phyloP scores from a whole-genome alignment of 2,329 filamentous ascomycete species.

The Colletotrichum nymphaeae region DNA sequence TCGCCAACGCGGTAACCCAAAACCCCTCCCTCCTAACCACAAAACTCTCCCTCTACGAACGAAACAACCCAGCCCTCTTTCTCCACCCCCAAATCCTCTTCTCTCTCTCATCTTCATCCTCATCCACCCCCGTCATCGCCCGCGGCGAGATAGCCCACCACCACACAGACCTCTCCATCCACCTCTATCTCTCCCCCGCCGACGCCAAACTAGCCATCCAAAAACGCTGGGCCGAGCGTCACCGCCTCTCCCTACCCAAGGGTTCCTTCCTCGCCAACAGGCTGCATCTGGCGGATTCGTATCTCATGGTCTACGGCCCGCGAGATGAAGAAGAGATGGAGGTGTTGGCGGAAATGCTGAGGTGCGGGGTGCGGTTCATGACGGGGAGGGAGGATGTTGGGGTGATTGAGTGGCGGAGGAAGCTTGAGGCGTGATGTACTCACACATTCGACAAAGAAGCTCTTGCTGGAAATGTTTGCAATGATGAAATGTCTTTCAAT shows the following conservation, averaged over 20 bases:
- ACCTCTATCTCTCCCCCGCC: slow-evolving; percentile 49
- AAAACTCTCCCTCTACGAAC: slow-evolving; percentile 46
- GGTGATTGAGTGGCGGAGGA: slow-evolving; percentile 19
- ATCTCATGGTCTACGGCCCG: slow-evolving; percentile 54
- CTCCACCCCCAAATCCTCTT: slow-evolving; percentile 2
- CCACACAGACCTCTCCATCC: slow-evolving; percentile 52
- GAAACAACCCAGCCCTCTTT: slow-evolving; percentile 44
- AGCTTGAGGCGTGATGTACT: not conserved
- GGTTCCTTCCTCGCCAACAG: not conserved
- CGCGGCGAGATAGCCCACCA: slow-evolving; percentile 51
- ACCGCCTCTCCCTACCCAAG: slow-evolving; percentile 45
- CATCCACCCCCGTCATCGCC: not conserved
- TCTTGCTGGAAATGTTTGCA: not conserved
- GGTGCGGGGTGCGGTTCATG: slow-evolving; percentile 20
- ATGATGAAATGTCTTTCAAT: not conserved
- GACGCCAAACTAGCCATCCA: slow-evolving; percentile 50
- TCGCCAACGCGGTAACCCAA: slow-evolving; percentile 33
- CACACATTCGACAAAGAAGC: no score
- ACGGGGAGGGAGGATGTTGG: slow-evolving; percentile 18
- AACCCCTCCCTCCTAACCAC: slow-evolving; percentile 45
- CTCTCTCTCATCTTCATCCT: not conserved
- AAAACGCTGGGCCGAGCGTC: slow-evolving; percentile 54
- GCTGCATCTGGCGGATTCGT: slow-evolving; percentile 42
- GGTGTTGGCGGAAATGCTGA: slow-evolving; percentile 30
- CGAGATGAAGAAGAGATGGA: slow-evolving; percentile 48